Conservation (phyloP, 768 basidiomycete genomes). For the Candolleomyces aberdarensis region DNA sequence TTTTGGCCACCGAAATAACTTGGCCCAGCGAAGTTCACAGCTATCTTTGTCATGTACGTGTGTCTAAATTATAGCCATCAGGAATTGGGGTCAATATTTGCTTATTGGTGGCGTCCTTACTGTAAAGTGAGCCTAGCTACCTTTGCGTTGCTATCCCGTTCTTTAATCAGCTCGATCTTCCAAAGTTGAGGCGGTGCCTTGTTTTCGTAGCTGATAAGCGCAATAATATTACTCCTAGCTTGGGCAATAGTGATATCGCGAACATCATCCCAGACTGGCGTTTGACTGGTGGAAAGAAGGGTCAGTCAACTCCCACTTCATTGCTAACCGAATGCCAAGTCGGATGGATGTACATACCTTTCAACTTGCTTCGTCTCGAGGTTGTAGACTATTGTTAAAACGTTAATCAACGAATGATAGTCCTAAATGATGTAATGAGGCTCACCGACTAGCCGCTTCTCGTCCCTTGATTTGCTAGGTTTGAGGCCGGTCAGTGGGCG, state of each 20-base stretch:
- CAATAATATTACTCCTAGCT: conserved; percentile 46
- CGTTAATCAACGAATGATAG: neutral
- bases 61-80: too few relatives aligned
- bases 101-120: too few relatives aligned
- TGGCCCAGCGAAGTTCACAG: conserved; percentile 74
- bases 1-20: conserved; percentile 82
- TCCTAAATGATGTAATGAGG: conserved; percentile 25
- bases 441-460: conserved; percentile 74
- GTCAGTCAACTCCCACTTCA: conserved; percentile 5
- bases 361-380: conserved; percentile 62
- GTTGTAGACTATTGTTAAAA: conserved; percentile 53
- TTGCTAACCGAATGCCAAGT: neutral
- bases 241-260: conserved; percentile 65
- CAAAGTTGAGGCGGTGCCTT: conserved; percentile 76
- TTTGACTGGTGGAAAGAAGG: conserved; percentile 43
- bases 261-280: conserved; percentile 70
- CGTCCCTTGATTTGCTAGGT: conserved; percentile 65
- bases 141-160: too few relatives aligned
- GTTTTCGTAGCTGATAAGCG: conserved; percentile 73
- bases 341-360: conserved; percentile 39
- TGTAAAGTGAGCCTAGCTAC: too few relatives aligned
- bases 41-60: conserved; percentile 61
- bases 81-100: too few relatives aligned
- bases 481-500: conserved; percentile 58
- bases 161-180: conserved; percentile 46